A percentile compares a stretch with the other conserved stretches of the same genome.
These are phyloP conservation scores for Diddensiella transvaalensis DNA, from an alignment of 805 yeast species.

Conservation along the genomic window DNA sequence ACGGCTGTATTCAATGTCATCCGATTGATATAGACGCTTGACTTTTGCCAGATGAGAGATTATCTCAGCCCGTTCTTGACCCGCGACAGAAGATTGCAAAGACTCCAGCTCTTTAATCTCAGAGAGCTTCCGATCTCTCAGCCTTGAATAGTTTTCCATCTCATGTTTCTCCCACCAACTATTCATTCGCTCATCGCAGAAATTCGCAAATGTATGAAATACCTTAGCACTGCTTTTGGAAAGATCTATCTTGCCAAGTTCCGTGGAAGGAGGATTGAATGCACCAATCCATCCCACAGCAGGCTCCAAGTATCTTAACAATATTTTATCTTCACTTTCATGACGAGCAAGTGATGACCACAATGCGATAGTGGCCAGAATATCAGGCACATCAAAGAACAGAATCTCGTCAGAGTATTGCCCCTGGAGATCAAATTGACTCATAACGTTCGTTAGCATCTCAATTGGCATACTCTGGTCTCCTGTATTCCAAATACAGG, in stretches of 20 bases:
- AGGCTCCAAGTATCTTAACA: slow-evolving; percentile 53
- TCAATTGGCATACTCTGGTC: slow-evolving; percentile 55
- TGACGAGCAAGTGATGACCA: slow-evolving; percentile 74
- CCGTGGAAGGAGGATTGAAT: background rate
- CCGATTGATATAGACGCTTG: slow-evolving; percentile 41
- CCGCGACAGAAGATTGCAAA: slow-evolving; percentile 38
- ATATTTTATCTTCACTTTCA: slow-evolving; percentile 58
- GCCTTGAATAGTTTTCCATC: slow-evolving; percentile 39
- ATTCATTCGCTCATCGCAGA: slow-evolving; percentile 64
- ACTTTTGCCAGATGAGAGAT: slow-evolving; percentile 27
- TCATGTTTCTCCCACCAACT: slow-evolving; percentile 43
- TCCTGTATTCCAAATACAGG: slow-evolving; percentile 61
- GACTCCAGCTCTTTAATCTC: slow-evolving; percentile 49
- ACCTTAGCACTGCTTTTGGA: slow-evolving; percentile 40
- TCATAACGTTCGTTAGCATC: slow-evolving; percentile 42
- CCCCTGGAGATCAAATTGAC: slow-evolving; percentile 1
- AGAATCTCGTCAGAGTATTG: background rate
- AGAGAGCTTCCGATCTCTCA: slow-evolving; percentile 33
- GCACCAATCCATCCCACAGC: slow-evolving; percentile 28
- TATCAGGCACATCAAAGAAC: slow-evolving; percentile 12
- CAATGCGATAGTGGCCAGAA: slow-evolving; percentile 36
- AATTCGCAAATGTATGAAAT: slow-evolving; percentile 61
- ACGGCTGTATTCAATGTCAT: slow-evolving; percentile 43
- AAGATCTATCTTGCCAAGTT: slow-evolving; percentile 12
- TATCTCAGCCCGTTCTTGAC: background rate